Conservation (phyloP, 176 grass and related monocot genomes). For the Triticum timopheevii region DNA sequence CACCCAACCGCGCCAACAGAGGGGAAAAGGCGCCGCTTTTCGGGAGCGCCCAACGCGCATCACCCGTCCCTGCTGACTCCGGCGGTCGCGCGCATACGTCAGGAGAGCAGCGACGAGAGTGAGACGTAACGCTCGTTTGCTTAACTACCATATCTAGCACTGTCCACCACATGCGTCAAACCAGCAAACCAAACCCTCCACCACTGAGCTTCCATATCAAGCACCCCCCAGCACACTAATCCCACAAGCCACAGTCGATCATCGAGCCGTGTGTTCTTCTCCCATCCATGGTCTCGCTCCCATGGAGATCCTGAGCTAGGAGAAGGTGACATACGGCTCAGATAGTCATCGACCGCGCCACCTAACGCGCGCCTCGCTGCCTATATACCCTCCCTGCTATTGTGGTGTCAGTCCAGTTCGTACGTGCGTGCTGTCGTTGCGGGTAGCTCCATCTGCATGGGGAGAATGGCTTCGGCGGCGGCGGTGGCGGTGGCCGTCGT, state of each 20-base stretch:
- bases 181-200: slow-evolving; percentile 5
- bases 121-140: not conserved
- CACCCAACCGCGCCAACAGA: not conserved
- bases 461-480: not conserved
- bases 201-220: not conserved
- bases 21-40: not conserved
- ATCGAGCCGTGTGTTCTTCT: too few relatives aligned
- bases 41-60: not conserved
- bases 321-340: too few relatives aligned
- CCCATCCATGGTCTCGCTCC: too few relatives aligned
- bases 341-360: too few relatives aligned
- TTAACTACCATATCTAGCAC: slow-evolving; percentile 44
- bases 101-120: not conserved
- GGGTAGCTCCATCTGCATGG: not conserved
- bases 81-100: not conserved
- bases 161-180: slow-evolving; percentile 14
- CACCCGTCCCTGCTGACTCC: slow-evolving; percentile 18
- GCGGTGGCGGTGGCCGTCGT: not conserved
- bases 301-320: too few relatives aligned
- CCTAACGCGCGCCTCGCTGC: too few relatives aligned
- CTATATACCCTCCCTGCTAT: too few relatives aligned
- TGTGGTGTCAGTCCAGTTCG: not conserved
- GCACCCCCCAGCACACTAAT: not conserved
- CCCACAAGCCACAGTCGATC: not conserved
- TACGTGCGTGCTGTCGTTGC: not conserved